Base-by-base conservation (phyloP, 2,329 filamentous ascomycete genomes). In the Cercospora sp. region DNA sequence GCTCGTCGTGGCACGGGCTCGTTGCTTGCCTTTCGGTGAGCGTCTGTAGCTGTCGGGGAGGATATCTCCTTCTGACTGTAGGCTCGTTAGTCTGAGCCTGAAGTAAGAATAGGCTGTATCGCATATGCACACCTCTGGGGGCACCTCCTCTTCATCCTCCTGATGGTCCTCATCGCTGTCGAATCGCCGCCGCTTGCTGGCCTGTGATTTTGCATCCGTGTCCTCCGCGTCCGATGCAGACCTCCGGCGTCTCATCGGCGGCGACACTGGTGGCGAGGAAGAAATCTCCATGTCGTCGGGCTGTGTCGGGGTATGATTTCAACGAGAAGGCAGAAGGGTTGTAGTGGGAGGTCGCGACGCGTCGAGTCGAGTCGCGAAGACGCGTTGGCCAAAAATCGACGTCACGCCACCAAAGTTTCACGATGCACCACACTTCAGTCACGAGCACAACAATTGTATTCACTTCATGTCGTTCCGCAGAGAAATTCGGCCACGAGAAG, bases 31-130 rank as follows among this genome's bases (percentile, higher is more conserved):
- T 45, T 74, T 72, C 3, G 77, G 73, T 18, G 74, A 76, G 69
- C 76, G 74, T 45, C 76, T 74, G 64, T 75, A 79, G 74, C 70
- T 77, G 65, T 77, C 71, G 2, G 78, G 78, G 5, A 80, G 73
- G 3, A 80, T 23, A 36, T 75, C 72, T 23, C 62, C 51, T 59
- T 63, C 62, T 51, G 60, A 20, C 65, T 69, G 55, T 9, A 10
- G 10, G n/a, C 16, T n/a, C 13, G 28, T 63, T 42, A 63, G 60
- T 36, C 9, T 3, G 9, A 10, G 36, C n/a, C 9, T 23, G 18
- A 48, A 16, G 9, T 16, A 4, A 3, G 16, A 8, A 39, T 57
- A 13, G 20, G 8, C 30, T 39, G 9, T n/a, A 53, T 13, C 12
- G 12, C 5, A 23, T 26, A 39, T 63, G 45, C 61, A 42, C 42